Percentiles rank a stretch among this genome's conserved stretches.
Evolutionary conservation across 2,329 filamentous ascomycete genomes (phyloP).

Genomic region (Scytalidium lignicola): DNA sequence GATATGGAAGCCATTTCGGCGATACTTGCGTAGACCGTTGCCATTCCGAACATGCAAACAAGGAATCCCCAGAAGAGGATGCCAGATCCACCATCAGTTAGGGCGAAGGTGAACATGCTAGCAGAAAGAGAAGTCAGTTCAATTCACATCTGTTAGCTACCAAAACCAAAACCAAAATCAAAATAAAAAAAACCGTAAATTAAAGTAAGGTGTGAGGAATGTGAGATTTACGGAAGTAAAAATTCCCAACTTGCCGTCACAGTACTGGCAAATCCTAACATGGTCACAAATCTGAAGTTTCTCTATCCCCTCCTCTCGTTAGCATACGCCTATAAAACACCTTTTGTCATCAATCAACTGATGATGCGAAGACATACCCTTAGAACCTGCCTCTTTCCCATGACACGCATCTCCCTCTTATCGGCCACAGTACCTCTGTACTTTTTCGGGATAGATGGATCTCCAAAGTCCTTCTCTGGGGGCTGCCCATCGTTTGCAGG

Average conservation of each 20-base stretch:
- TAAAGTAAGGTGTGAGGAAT: slow-evolving; percentile 12
- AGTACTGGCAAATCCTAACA: slow-evolving; percentile 43
- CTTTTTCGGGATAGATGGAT: slow-evolving; percentile 1
- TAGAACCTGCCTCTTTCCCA: slow-evolving; percentile 12
- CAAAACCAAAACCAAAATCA: slow-evolving; percentile 18
- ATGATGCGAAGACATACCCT: slow-evolving; percentile 3
- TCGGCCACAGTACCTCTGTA: slow-evolving; percentile 10
- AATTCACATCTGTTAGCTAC: slow-evolving; percentile 5
- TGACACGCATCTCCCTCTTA: slow-evolving; percentile 7
- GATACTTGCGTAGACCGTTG: slow-evolving; percentile 11
- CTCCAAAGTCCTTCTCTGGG: too few species aligned
- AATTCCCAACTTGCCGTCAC: slow-evolving; percentile 42
- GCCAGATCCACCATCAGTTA: slow-evolving; percentile 8
- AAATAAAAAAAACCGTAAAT: slow-evolving; percentile 8
- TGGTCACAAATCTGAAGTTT: slow-evolving; percentile 41
- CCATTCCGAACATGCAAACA: slow-evolving; percentile 21
- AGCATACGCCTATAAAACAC: neutral
- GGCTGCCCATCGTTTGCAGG: too few species aligned
- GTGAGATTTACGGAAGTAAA: slow-evolving; percentile 27
- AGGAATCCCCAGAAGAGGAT: slow-evolving; percentile 35
- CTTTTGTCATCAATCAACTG: neutral
- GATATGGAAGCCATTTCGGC: slow-evolving; percentile 24
- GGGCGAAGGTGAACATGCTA: slow-evolving; percentile 16
- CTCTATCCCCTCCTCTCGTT: slow-evolving; percentile 23
- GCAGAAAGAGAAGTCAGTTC: slow-evolving; percentile 11